Base-by-base conservation (phyloP, 2,329 filamentous ascomycete species). In the Cladosporium sp. region DNA sequence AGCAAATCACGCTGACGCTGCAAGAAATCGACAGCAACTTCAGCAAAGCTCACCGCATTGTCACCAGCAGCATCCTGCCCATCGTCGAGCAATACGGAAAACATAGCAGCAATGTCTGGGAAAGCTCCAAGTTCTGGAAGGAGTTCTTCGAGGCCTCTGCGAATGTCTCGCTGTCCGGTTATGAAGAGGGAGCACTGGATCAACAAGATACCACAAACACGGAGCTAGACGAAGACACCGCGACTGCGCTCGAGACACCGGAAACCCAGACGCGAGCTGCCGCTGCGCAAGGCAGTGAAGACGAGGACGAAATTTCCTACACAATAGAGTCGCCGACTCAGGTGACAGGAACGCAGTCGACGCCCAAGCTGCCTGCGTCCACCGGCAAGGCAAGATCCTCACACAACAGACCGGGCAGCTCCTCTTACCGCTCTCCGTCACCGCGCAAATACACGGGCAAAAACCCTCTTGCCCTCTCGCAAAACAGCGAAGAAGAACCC, bases 21-120 rank as follows among this genome's bases (percentile, higher is more conserved):
- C 93, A 97, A 84, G 93, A 99, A 76, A 99, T 99, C 73, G 93
- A 99, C 68, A 88, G 89, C 70, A 99, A 99, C 72, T 99, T 99
- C 69, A 96, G 89, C 73, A 89, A 89, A 65, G 91, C 93, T 24
- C 93, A 99, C 70, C 85, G 90, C 56, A 97, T 99, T 53, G 92
- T 99, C 34, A 97, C 93, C 1, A 86, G 87, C 1, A 95, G 85
- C 65, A 96, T 99, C 50, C 73, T 99, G 3, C 93, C 93, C 1
- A 80, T 96, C 1, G 90, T 99, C 17, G 92, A 97, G 67, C 86
- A 95, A 65, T 99, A 99, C 71, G 89, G 89, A 40, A 89, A 95
- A 58, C 88, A 97, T 65, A 97, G 93, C 1, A 86, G 85, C 56
- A 84, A 90, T 43, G 92, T 99, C 2, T 99, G 93, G 93, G 91